These are phyloP conservation scores for Boletus vermiculosoides DNA, from an alignment of 768 basidiomycete genomes.

Conservation along the genomic window DNA sequence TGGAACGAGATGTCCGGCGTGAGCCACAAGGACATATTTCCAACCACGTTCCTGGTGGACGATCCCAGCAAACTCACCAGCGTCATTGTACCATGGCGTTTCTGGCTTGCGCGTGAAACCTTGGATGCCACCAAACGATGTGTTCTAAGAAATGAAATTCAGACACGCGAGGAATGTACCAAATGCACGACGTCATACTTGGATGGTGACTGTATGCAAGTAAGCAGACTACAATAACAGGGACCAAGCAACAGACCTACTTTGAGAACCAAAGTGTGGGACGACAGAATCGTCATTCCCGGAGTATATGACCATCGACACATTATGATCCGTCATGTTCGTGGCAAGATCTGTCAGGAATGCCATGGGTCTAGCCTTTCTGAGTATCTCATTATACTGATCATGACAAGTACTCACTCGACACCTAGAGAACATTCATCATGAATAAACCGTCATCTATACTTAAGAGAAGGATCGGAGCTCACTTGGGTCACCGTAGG, in stretches of 20 bases:
- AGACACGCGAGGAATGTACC: too few species aligned
- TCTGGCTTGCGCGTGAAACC: conserved; percentile 41
- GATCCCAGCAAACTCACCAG: conserved; percentile 57
- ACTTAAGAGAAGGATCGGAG: too few species aligned
- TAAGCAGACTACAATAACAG: too few species aligned
- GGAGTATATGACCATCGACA: conserved; percentile 57
- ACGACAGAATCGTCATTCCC: conserved; percentile 69
- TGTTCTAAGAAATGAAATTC: too few species aligned
- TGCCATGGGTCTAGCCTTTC: conserved; percentile 49
- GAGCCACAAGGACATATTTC: conserved; percentile 25
- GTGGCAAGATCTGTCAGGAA: conserved; percentile 49
- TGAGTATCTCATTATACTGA: not conserved
- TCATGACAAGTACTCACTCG: conserved; percentile 27
- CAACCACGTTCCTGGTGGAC: conserved; percentile 64
- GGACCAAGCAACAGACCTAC: conserved; percentile 33
- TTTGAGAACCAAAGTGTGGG: conserved; percentile 60
- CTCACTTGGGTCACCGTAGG: too few species aligned
- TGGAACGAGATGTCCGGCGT: conserved; percentile 40
- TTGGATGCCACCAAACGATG: too few species aligned
- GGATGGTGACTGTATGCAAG: conserved; percentile 11
- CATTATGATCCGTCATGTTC: conserved; percentile 49
- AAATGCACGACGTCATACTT: conserved; percentile 42
- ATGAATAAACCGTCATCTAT: too few species aligned
- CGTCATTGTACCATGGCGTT: conserved; percentile 63
- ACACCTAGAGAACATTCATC: conserved; percentile 22